Evolutionary conservation across 345 rosid genomes (phyloP).

Genomic region (Geranium brycei): DNA sequence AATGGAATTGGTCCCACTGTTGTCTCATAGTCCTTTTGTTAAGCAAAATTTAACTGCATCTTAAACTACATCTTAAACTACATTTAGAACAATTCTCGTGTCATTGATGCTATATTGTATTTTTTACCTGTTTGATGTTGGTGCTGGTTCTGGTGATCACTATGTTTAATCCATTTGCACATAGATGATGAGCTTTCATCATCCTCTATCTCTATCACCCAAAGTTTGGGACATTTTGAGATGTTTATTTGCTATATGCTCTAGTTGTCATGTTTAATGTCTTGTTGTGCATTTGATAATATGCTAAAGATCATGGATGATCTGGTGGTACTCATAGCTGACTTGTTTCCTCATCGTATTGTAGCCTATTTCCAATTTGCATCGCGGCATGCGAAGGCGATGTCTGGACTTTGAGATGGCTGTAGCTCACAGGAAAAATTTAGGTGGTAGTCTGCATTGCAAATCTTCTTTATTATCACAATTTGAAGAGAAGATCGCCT

Average conservation of each 20-base stretch:
- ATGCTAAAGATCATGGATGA: background rate
- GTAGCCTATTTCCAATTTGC: slow-evolving; percentile 43
- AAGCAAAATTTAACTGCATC: no score
- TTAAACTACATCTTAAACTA: no score
- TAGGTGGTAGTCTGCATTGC: slow-evolving; percentile 17
- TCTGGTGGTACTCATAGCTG: background rate
- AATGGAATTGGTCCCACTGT: background rate
- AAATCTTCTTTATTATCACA: slow-evolving; percentile 15
- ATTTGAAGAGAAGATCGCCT: slow-evolving; percentile 14
- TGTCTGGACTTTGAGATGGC: slow-evolving; percentile 75
- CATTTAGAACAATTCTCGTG: background rate
- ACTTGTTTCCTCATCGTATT: slow-evolving; percentile 8
- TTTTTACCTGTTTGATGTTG: background rate
- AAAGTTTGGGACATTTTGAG: background rate
- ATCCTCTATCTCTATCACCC: background rate
- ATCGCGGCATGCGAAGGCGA: slow-evolving; percentile 75
- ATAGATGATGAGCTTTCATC: no score
- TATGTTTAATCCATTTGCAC: background rate
- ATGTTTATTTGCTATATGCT: background rate
- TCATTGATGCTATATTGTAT: background rate
- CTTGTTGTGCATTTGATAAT: background rate
- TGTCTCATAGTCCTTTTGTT: background rate
- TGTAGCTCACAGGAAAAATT: slow-evolving; percentile 37
- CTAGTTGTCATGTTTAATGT: background rate
- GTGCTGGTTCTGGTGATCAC: background rate